A percentile compares a stretch with the other conserved stretches of the same genome.
phyloP scores from a whole-genome alignment of 2,329 filamentous ascomycete genomes.

The Fusarium falciforme region DNA sequence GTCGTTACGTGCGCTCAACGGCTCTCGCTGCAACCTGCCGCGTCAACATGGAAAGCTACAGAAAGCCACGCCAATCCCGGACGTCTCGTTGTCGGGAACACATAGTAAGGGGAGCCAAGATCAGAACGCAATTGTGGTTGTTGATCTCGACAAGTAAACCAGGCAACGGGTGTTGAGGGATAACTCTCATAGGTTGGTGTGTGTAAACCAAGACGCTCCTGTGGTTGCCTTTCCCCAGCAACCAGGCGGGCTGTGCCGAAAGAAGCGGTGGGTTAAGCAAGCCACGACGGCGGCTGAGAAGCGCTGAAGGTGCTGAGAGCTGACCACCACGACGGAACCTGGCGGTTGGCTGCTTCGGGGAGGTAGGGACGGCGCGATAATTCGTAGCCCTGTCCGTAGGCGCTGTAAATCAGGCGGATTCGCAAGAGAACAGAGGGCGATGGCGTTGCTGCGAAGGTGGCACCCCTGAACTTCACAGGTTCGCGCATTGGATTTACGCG shows the following conservation, averaged over 20 bases:
- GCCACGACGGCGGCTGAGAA: background rate
- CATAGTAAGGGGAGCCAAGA: background rate
- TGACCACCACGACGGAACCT: conserved; percentile 10
- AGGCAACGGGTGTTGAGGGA: conserved; percentile 6
- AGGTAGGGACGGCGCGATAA: background rate
- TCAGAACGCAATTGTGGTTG: background rate
- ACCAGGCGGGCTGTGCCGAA: conserved; percentile 2
- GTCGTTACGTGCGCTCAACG: conserved; percentile 6
- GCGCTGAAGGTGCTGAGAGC: background rate
- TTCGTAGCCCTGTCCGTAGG: conserved; percentile 1
- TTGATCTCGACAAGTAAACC: conserved; percentile 7
- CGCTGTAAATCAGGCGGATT: conserved; percentile 3
- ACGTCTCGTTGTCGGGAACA: background rate
- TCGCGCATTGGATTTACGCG: background rate
- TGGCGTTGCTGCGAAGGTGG: conserved; percentile 8
- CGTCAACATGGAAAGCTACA: conserved; percentile 22
- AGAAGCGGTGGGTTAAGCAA: background rate
- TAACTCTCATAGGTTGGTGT: conserved; percentile 7
- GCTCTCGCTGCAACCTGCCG: conserved; percentile 23
- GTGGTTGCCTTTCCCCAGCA: conserved; percentile 20
- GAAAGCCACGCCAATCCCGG: conserved; percentile 22
- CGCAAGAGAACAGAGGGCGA: conserved; percentile 4
- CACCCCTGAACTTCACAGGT: conserved; percentile 26
- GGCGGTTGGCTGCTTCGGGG: conserved; percentile 4
- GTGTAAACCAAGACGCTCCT: conserved; percentile 1